Percentiles rank a stretch among this genome's conserved stretches.
Evolutionary conservation across 2,329 filamentous ascomycete genomes (phyloP).

Genomic region (Diaporthe aspalathi): DNA sequence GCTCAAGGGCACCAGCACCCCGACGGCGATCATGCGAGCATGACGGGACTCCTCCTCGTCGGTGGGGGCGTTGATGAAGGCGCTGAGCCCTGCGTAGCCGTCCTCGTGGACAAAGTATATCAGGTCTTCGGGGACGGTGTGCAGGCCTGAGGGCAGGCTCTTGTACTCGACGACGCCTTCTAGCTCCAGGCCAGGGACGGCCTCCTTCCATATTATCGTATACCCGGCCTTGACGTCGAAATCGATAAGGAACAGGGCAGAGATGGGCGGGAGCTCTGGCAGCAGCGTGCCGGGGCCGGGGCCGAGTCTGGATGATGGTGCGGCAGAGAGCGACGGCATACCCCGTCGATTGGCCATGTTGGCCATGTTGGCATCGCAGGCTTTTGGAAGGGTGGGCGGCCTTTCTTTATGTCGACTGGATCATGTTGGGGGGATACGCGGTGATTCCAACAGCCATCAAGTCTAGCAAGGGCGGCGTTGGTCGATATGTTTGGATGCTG

Average conservation of each 20-base stretch:
- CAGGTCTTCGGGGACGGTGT: slow-evolving; percentile 88
- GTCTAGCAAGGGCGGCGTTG: slow-evolving; percentile 13
- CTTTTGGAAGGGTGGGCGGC: background rate
- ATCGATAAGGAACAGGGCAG: slow-evolving; percentile 87
- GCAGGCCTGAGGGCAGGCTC: slow-evolving; percentile 90
- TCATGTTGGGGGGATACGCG: slow-evolving; percentile 32
- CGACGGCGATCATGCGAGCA: slow-evolving; percentile 93
- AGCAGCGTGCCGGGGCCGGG: slow-evolving; percentile 47
- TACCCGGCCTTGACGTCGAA: slow-evolving; percentile 95
- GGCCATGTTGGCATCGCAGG: slow-evolving; percentile 5
- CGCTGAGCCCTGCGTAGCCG: slow-evolving; percentile 86
- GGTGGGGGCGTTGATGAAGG: slow-evolving; percentile 87
- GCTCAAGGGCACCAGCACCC: slow-evolving; percentile 86
- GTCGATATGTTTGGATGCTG: slow-evolving; percentile 11
- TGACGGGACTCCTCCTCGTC: slow-evolving; percentile 82
- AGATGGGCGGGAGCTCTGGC: slow-evolving; percentile 70
- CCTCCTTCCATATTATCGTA: slow-evolving; percentile 89
- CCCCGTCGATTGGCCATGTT: slow-evolving; percentile 35
- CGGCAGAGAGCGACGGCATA: slow-evolving; percentile 17
- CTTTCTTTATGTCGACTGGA: slow-evolving; percentile 30
- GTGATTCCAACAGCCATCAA: slow-evolving; percentile 27
- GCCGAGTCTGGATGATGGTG: slow-evolving; percentile 23
- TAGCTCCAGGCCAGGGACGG: slow-evolving; percentile 75
- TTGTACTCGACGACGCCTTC: slow-evolving; percentile 96
- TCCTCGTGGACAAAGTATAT: slow-evolving; percentile 92